Percentiles rank a stretch among this genome's conserved stretches.
These are phyloP conservation scores for Psilocybe cubensis DNA, from an alignment of 768 basidiomycete species.

Conservation along the genomic window DNA sequence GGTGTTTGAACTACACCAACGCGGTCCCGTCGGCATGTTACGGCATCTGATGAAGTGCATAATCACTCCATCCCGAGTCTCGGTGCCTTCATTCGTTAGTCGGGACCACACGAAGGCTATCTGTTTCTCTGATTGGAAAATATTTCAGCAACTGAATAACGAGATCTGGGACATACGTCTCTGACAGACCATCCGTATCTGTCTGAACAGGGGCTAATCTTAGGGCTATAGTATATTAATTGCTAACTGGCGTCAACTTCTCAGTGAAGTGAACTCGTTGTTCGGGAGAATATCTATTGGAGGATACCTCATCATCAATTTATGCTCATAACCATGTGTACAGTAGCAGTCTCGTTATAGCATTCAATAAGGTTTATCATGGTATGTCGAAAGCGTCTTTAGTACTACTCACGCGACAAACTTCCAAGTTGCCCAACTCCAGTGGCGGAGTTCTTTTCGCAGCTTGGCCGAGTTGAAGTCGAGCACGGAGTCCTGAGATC, in stretches of 20 bases:
- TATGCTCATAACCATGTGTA: not conserved
- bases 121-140: not conserved
- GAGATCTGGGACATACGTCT: not conserved
- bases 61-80: too few species aligned
- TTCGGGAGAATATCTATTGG: not conserved
- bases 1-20: not conserved
- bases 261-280: too few species aligned
- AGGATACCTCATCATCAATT: not conserved
- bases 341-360: not conserved
- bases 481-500: conserved; percentile 2
- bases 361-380: not conserved
- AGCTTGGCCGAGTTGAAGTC: conserved; percentile 4
- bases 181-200: not conserved
- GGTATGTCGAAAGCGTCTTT: not conserved
- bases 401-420: not conserved
- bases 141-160: not conserved
- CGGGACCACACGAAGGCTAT: not conserved
- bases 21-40: not conserved
- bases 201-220: not conserved
- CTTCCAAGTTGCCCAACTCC: not conserved
- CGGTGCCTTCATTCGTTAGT: too few species aligned
- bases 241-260: not conserved
- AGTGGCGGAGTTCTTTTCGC: conserved; percentile 4
- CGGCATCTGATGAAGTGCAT: not conserved
- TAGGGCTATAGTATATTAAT: not conserved